A percentile compares a stretch with the other conserved stretches of the same genome.
Evolutionary conservation across 2,329 filamentous ascomycete species (phyloP).

Genomic region (Aureobasidium vineae): DNA sequence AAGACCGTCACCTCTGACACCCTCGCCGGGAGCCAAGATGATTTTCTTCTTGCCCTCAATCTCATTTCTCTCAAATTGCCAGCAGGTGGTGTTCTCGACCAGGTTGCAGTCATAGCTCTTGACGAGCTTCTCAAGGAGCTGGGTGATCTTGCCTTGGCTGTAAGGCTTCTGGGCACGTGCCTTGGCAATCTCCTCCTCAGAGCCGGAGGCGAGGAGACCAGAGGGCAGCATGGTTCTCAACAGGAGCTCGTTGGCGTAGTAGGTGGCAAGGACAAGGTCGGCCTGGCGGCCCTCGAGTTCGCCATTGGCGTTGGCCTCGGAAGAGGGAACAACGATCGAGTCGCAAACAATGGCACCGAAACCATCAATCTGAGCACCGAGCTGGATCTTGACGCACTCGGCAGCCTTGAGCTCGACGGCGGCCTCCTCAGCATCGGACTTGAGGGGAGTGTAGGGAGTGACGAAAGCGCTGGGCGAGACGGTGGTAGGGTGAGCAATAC

Average conservation of each 20-base stretch:
- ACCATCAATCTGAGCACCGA: conserved; percentile 98
- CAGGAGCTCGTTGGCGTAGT: conserved; percentile 95
- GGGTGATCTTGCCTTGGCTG: conserved; percentile 82
- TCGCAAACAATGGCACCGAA: conserved; percentile 96
- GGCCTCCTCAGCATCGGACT: conserved; percentile 82
- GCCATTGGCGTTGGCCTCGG: conserved; percentile 59
- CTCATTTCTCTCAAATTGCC: conserved; percentile 94
- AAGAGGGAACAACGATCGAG: conserved; percentile 71
- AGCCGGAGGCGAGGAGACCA: conserved; percentile 76
- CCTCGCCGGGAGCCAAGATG: conserved; percentile 81
- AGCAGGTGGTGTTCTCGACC: conserved; percentile 97
- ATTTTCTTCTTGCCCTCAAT: conserved; percentile 99
- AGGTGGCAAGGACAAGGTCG: conserved; percentile 82
- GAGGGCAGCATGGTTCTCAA: conserved; percentile 87
- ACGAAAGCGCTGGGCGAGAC: conserved; percentile 92
- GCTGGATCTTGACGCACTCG: conserved; percentile 94
- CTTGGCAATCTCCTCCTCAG: conserved; percentile 95
- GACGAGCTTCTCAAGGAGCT: conserved; percentile 84
- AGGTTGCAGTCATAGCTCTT: conserved; percentile 89
- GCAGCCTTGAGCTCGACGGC: conserved; percentile 73
- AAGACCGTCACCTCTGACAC: conserved; percentile 83
- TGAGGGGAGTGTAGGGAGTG: conserved; percentile 93
- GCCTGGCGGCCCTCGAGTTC: conserved; percentile 66
- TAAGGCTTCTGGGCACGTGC: conserved; percentile 74
- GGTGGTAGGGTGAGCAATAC: conserved; percentile 90